These are phyloP conservation scores for Pythium biforme DNA, from an alignment of 352 stramenopile species.

Conservation along the genomic window DNA sequence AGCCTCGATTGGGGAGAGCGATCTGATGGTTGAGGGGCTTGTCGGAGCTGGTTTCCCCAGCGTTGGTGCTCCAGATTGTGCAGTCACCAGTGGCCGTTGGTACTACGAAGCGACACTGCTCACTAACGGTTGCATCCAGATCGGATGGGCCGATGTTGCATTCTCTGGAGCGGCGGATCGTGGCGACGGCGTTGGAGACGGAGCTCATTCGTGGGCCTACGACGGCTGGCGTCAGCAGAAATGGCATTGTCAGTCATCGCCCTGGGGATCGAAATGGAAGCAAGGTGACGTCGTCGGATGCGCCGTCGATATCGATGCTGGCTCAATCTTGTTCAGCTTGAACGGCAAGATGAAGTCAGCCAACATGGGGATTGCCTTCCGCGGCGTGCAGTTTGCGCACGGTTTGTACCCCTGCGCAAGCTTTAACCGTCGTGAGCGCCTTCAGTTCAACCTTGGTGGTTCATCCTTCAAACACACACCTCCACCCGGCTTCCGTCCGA, in stretches of 20 bases:
- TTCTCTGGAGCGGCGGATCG: slow-evolving; percentile 86
- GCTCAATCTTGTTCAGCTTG: slow-evolving; percentile 89
- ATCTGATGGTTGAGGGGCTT: slow-evolving; percentile 84
- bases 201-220: slow-evolving; percentile 91
- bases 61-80: slow-evolving; percentile 77
- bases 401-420: slow-evolving; percentile 86
- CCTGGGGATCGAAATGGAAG: slow-evolving; percentile 91
- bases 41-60: slow-evolving; percentile 84
- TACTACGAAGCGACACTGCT: slow-evolving; percentile 93
- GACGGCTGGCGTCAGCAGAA: slow-evolving; percentile 91
- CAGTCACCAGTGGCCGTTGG: slow-evolving; percentile 78
- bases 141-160: slow-evolving; percentile 90
- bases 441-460: slow-evolving; percentile 88
- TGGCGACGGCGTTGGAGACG: slow-evolving; percentile 92
- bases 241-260: slow-evolving; percentile 87
- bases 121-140: slow-evolving; percentile 93
- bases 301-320: slow-evolving; percentile 82
- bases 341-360: slow-evolving; percentile 89
- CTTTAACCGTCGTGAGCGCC: slow-evolving; percentile 82
- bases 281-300: slow-evolving; percentile 91
- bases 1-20: slow-evolving; percentile 80
- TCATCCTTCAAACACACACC: slow-evolving; percentile 73
- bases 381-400: slow-evolving; percentile 74
- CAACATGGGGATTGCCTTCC: slow-evolving; percentile 87
- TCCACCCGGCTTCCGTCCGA: slow-evolving; percentile 75